Evolutionary conservation across 1,284 basidiomycete genomes (phyloP).

Genomic region (Lentinula novae-zelandiae): DNA sequence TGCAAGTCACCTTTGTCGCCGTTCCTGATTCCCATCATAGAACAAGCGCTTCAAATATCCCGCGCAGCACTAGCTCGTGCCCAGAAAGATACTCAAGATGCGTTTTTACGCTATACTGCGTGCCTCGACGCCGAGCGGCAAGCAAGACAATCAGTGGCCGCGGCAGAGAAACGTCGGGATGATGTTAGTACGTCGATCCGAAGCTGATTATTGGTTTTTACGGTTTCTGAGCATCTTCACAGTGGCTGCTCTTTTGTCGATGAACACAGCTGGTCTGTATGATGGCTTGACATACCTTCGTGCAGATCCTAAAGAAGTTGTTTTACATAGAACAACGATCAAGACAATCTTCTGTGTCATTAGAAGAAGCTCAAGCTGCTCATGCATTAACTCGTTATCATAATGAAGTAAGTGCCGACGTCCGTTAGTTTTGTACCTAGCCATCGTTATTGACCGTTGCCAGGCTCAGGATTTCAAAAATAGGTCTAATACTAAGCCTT

Average conservation of each 20-base stretch:
- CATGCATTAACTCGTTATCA: conserved; percentile 38
- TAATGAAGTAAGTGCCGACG: conserved; percentile 28
- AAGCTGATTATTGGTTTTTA: not conserved
- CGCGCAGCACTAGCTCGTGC: conserved; percentile 48
- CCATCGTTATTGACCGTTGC: conserved; percentile 3
- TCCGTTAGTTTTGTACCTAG: too few relatives aligned
- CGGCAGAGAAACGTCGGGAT: conserved; percentile 67
- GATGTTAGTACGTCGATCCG: conserved; percentile 50
- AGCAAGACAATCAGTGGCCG: conserved; percentile 56
- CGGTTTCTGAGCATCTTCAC: conserved; percentile 13
- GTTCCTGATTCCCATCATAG: conserved; percentile 23
- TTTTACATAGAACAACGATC: conserved; percentile 29
- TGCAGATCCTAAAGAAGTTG: conserved; percentile 7
- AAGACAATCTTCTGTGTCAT: conserved; percentile 43
- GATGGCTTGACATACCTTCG: conserved; percentile 5
- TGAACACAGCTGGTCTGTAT: conserved; percentile 36
- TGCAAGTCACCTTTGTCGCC: conserved; percentile 6
- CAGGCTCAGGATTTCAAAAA: conserved; percentile 27
- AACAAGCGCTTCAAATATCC: conserved; percentile 43
- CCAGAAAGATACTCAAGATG: conserved; percentile 68
- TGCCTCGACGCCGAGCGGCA: conserved; percentile 65
- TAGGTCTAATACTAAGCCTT: conserved; percentile 39
- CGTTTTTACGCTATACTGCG: conserved; percentile 63
- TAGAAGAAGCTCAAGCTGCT: conserved; percentile 32
- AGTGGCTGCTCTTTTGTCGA: conserved; percentile 52